phyloP scores from a whole-genome alignment of 2,329 filamentous ascomycete genomes.

The Ascocoryne sarcoides region DNA sequence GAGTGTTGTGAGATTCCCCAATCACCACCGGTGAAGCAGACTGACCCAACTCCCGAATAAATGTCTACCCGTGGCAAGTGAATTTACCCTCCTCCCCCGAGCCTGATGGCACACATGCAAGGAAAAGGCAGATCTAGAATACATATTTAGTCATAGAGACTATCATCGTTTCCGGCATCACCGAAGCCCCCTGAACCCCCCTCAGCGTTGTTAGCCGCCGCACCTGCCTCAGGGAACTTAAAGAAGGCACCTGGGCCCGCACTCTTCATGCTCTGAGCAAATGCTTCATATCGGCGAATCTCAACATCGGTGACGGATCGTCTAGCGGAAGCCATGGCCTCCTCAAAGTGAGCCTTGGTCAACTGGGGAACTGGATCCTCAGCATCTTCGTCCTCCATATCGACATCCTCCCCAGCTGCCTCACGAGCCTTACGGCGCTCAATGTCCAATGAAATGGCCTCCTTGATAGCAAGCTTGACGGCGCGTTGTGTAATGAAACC shows the following conservation, averaged over 20 bases:
- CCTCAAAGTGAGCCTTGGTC: slow-evolving; percentile 94
- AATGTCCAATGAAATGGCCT: slow-evolving; percentile 83
- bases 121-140: slow-evolving; percentile 15
- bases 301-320: slow-evolving; percentile 94
- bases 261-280: slow-evolving; percentile 99
- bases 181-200: slow-evolving; percentile 59
- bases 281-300: slow-evolving; percentile 96
- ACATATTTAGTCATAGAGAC: slow-evolving; percentile 78
- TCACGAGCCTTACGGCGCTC: slow-evolving; percentile 84
- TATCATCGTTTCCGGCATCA: slow-evolving; percentile 86
- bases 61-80: slow-evolving; percentile 7
- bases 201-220: slow-evolving; percentile 59
- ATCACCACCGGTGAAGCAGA: slow-evolving; percentile 4
- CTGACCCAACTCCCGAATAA: slow-evolving; percentile 12
- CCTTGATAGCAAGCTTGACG: slow-evolving; percentile 98
- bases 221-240: slow-evolving; percentile 73
- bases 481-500: slow-evolving; percentile 98
- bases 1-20: slow-evolving; percentile 3
- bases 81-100: slow-evolving; percentile 4
- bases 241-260: slow-evolving; percentile 92
- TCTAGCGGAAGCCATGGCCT: slow-evolving; percentile 93
- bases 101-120: slow-evolving; percentile 10
- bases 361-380: slow-evolving; percentile 95
- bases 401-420: slow-evolving; percentile 69
- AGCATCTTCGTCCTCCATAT: slow-evolving; percentile 71